Evolutionary conservation across 345 rosid genomes (phyloP).

Genomic region (Adansonia digitata): DNA sequence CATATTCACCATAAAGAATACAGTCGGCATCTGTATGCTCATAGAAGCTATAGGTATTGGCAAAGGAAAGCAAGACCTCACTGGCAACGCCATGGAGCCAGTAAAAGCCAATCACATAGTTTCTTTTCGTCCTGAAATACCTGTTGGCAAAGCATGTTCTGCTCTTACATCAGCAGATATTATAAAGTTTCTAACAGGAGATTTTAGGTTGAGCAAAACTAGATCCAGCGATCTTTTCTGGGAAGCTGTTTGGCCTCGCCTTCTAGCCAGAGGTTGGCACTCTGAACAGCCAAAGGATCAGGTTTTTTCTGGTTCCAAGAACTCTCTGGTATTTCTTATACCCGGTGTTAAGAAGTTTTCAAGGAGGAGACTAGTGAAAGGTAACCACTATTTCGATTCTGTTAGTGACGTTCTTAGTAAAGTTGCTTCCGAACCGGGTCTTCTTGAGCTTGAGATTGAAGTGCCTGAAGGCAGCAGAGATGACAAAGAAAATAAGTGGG

Average conservation of each 20-base stretch:
- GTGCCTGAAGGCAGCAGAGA: conserved; percentile 21
- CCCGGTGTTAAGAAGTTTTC: conserved; percentile 51
- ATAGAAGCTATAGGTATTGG: conserved; percentile 45
- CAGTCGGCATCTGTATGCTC: conserved; percentile 29
- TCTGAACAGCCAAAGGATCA: conserved; percentile 49
- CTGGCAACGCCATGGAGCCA: conserved; percentile 37
- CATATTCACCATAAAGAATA: conserved; percentile 31
- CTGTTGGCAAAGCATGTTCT: conserved; percentile 47
- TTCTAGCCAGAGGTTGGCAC: conserved; percentile 55
- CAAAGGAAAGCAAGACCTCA: conserved; percentile 46
- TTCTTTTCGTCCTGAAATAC: conserved; percentile 34
- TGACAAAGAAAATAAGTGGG: conserved; percentile 36
- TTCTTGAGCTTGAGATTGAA: conserved; percentile 52
- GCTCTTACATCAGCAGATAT: conserved; percentile 39
- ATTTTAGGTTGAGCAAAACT: conserved; percentile 46
- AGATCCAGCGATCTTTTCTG: conserved; percentile 50
- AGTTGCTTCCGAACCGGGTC: conserved; percentile 60
- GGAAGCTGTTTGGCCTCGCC: conserved; percentile 64
- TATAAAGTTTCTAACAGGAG: conserved; percentile 43
- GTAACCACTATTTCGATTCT: conserved; percentile 57
- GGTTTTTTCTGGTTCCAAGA: conserved; percentile 24
- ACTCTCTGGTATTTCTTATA: conserved; percentile 38
- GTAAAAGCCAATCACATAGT: conserved; percentile 23
- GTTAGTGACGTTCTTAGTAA: conserved; percentile 58
- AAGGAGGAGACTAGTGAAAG: conserved; percentile 46